Percentiles rank a stretch among this genome's conserved stretches.
phyloP scores from a whole-genome alignment of 2,329 filamentous ascomycete genomes.

The Sordariomycetes sp. region DNA sequence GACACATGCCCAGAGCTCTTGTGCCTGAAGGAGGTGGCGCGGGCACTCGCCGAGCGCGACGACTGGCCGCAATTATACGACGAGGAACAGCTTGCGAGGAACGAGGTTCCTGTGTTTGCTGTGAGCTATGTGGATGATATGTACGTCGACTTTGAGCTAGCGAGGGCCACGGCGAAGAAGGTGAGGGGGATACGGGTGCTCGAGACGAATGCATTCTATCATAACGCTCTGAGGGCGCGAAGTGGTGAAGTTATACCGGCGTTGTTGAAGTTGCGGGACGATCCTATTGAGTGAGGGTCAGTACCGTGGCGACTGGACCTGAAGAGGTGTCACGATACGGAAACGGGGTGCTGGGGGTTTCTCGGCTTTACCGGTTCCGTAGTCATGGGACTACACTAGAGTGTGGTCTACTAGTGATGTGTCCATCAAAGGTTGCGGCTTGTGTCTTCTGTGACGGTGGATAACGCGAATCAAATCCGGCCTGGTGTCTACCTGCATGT shows the following conservation, averaged over 20 bases:
- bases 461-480: no score
- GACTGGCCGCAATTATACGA: constrained; percentile 73
- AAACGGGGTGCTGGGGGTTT: no score
- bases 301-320: not conserved
- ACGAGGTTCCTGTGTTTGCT: constrained; percentile 76
- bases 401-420: no score
- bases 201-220: constrained; percentile 78
- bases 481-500: no score
- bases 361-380: no score
- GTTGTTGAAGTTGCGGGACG: constrained; percentile 43
- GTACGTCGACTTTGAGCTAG: constrained; percentile 74
- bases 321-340: constrained; percentile 29
- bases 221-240: constrained; percentile 65
- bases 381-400: no score
- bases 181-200: constrained; percentile 70
- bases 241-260: constrained; percentile 49
- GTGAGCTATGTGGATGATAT: constrained; percentile 79
- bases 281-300: constrained; percentile 6
- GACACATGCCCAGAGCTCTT: constrained; percentile 64
- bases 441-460: no score
- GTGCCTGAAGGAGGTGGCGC: constrained; percentile 53
- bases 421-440: no score
- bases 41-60: constrained; percentile 52
- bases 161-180: constrained; percentile 57
- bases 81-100: constrained; percentile 55